phyloP scores from a whole-genome alignment of 148 eudicot species.

The Cornus florida region DNA sequence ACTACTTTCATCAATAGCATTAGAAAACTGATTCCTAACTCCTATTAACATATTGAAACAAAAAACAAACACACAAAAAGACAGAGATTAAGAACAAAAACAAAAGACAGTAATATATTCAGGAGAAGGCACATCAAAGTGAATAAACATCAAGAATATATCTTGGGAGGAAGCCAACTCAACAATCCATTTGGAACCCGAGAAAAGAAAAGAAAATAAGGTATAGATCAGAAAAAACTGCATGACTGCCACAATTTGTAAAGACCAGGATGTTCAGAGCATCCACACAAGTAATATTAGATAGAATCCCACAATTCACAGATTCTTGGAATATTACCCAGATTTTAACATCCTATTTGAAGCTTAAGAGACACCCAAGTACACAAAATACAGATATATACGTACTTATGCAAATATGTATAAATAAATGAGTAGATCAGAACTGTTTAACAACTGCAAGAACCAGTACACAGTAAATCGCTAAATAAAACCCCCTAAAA shows the following conservation, averaged over 20 bases:
- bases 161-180: conserved; percentile 1
- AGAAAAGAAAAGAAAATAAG: neutral
- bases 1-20: neutral
- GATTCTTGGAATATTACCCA: neutral
- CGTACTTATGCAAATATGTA: neutral
- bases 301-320: neutral
- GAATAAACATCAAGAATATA: neutral
- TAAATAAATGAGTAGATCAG: too few relatives aligned
- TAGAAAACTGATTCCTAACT: too few relatives aligned
- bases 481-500: conserved; percentile 1
- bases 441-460: too few relatives aligned
- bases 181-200: neutral
- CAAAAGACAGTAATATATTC: neutral
- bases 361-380: neutral
- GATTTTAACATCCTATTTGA: neutral
- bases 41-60: neutral
- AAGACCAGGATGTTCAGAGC: too few relatives aligned
- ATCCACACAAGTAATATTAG: too few relatives aligned
- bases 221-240: neutral
- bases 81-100: neutral
- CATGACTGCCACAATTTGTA: too few relatives aligned
- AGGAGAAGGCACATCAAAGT: too few relatives aligned
- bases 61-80: neutral
- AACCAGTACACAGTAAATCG: neutral
- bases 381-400: neutral